Percentiles rank a stretch among this genome's conserved stretches.
These are phyloP conservation scores for Apostasia ramifera DNA, from an alignment of 106 monocot genomes.

Conservation along the genomic window DNA sequence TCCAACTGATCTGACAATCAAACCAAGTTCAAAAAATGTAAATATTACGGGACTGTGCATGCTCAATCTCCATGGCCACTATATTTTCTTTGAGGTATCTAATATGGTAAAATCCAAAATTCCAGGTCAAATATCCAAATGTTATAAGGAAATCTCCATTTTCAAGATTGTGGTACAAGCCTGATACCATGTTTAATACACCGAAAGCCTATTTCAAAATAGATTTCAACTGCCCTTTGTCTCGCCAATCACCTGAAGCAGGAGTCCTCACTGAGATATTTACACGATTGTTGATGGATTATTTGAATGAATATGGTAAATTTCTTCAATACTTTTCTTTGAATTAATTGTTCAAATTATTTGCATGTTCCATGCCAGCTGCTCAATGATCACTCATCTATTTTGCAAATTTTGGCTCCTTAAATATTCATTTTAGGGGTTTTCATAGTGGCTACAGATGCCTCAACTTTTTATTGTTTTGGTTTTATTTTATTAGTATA, in stretches of 20 bases:
- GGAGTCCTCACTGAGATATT: slow-evolving; percentile 73
- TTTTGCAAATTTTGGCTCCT: no score
- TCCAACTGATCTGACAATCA: slow-evolving; percentile 71
- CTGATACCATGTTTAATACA: slow-evolving; percentile 73
- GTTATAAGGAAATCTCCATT: slow-evolving; percentile 56
- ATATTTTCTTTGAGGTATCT: slow-evolving; percentile 2
- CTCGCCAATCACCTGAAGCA: slow-evolving; percentile 81
- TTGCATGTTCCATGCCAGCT: no score
- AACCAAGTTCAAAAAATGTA: slow-evolving; percentile 52
- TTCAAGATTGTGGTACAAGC: slow-evolving; percentile 92
- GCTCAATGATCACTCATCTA: no score
- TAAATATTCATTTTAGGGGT: no score
- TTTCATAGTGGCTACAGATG: no score
- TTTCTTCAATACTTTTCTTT: not conserved
- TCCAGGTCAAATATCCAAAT: slow-evolving; percentile 56
- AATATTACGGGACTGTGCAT: not conserved
- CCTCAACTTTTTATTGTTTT: no score
- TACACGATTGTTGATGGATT: slow-evolving; percentile 77
- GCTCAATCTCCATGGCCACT: slow-evolving; percentile 1
- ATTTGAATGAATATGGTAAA: slow-evolving; percentile 91
- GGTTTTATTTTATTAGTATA: no score
- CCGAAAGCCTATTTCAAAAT: slow-evolving; percentile 77
- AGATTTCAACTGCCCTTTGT: slow-evolving; percentile 79
- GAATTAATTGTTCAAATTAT: no score
- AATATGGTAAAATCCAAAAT: slow-evolving; percentile 13